Evolutionary conservation across 441 rosid genomes (phyloP).

Genomic region (Iberis amara): DNA sequence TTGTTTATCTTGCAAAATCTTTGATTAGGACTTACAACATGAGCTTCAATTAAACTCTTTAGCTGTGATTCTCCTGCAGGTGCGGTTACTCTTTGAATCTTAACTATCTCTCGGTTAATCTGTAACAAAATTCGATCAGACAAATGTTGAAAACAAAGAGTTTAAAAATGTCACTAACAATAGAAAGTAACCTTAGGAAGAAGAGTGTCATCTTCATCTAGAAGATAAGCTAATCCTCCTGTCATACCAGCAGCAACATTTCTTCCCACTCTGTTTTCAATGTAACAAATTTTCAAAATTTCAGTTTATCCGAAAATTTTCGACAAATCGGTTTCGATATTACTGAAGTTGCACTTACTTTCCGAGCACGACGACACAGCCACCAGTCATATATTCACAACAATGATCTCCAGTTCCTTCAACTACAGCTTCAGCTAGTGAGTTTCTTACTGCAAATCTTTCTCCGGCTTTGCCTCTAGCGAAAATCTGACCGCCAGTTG

Average conservation of each 20-base stretch:
- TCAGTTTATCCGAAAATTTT: not conserved
- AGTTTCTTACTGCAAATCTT: slow-evolving; percentile 92
- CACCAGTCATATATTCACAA: slow-evolving; percentile 98
- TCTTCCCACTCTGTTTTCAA: slow-evolving; percentile 80
- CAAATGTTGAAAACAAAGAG: slow-evolving; percentile 9
- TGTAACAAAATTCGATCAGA: slow-evolving; percentile 28
- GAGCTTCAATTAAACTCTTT: slow-evolving; percentile 82
- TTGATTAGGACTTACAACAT: slow-evolving; percentile 60
- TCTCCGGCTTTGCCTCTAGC: slow-evolving; percentile 96
- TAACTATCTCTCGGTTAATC: slow-evolving; percentile 90
- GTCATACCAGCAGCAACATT: slow-evolving; percentile 99
- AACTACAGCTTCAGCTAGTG: slow-evolving; percentile 92
- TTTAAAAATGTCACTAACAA: slow-evolving; percentile 5
- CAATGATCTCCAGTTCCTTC: slow-evolving; percentile 98
- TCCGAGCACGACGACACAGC: slow-evolving; percentile 90
- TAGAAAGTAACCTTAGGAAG: slow-evolving; percentile 67
- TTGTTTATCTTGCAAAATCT: not conserved
- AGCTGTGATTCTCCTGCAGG: slow-evolving; percentile 97
- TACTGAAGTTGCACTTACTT: slow-evolving; percentile 50
- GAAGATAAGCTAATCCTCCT: slow-evolving; percentile 88
- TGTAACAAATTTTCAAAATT: not conserved
- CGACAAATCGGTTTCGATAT: not conserved
- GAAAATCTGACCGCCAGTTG: slow-evolving; percentile 90
- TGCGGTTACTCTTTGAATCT: slow-evolving; percentile 85
- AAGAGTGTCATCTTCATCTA: slow-evolving; percentile 79